Percentiles rank a stretch among this genome's conserved stretches.
These are phyloP conservation scores for Xanthoconium stramineum DNA, from an alignment of 768 basidiomycete species.

Conservation along the genomic window DNA sequence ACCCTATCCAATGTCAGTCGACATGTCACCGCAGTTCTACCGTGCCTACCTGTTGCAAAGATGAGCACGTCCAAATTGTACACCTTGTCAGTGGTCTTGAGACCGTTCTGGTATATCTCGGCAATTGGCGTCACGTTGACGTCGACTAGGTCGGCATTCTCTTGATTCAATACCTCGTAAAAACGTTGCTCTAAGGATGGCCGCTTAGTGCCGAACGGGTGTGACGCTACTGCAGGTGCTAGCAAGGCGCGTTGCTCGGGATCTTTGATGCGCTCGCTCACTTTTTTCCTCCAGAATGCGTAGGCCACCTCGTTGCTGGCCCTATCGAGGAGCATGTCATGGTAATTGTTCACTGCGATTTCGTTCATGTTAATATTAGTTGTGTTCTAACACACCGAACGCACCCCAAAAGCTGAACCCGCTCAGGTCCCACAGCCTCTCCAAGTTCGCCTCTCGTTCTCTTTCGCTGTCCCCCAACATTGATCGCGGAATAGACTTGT, in stretches of 20 bases:
- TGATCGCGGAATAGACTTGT: background rate
- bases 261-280: constrained; percentile 12
- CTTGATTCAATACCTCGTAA: constrained; percentile 15
- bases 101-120: constrained; percentile 7
- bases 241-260: constrained; percentile 10
- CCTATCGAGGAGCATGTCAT: background rate
- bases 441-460: constrained; percentile 9
- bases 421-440: constrained; percentile 6
- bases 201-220: constrained; percentile 9
- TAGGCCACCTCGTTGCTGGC: constrained; percentile 2
- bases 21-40: background rate
- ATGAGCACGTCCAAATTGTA: constrained; percentile 13
- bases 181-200: constrained; percentile 7
- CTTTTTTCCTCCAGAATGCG: constrained; percentile 15
- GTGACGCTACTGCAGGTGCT: constrained; percentile 11
- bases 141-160: constrained; percentile 17
- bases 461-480: constrained; percentile 3
- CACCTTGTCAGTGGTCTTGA: constrained; percentile 6
- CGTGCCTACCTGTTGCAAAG: constrained; percentile 13
- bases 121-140: constrained; percentile 3
- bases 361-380: too few relatives aligned
- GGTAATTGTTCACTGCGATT: constrained; percentile 8
- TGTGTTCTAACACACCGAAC: background rate
- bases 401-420: constrained; percentile 8
- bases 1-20: constrained; percentile 3